Conservation (phyloP, 305 asterid genomes). For the Stenogyne calaminthoides region DNA sequence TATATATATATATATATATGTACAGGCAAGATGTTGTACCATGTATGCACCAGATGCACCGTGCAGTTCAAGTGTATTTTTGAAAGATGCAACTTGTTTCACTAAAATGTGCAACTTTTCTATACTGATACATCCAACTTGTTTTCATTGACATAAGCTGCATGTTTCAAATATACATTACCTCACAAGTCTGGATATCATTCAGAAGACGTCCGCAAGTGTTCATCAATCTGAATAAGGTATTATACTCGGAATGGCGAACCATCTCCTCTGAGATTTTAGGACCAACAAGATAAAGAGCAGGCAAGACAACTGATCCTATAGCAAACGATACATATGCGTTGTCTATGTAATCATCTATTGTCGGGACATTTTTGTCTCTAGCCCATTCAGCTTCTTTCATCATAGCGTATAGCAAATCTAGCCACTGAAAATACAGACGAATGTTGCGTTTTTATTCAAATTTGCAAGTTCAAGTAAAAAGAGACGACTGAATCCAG, state of each 20-base stretch:
- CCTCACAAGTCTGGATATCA: conserved; percentile 73
- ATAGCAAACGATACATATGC: conserved; percentile 75
- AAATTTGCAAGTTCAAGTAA: neutral
- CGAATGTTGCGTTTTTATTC: neutral
- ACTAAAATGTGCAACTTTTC: no score
- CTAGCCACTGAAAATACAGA: conserved; percentile 66
- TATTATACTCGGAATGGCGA: conserved; percentile 53
- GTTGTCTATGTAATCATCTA: conserved; percentile 74
- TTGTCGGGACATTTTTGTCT: conserved; percentile 45
- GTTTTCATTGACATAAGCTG: no score
- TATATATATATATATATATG: no score
- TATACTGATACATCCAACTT: no score
- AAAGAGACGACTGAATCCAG: neutral
- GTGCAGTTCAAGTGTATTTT: no score
- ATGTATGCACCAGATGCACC: no score
- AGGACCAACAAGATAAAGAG: conserved; percentile 79
- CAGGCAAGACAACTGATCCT: conserved; percentile 83
- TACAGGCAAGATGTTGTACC: no score
- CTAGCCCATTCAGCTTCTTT: conserved; percentile 79
- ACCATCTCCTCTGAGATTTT: conserved; percentile 72
- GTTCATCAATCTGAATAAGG: conserved; percentile 65
- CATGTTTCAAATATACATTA: conserved; percentile 18
- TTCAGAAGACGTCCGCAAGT: conserved; percentile 80
- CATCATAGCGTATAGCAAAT: conserved; percentile 68
- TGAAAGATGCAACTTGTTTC: no score